Base-by-base conservation (phyloP, 768 basidiomycete genomes). In the Tylopilus felleus region DNA sequence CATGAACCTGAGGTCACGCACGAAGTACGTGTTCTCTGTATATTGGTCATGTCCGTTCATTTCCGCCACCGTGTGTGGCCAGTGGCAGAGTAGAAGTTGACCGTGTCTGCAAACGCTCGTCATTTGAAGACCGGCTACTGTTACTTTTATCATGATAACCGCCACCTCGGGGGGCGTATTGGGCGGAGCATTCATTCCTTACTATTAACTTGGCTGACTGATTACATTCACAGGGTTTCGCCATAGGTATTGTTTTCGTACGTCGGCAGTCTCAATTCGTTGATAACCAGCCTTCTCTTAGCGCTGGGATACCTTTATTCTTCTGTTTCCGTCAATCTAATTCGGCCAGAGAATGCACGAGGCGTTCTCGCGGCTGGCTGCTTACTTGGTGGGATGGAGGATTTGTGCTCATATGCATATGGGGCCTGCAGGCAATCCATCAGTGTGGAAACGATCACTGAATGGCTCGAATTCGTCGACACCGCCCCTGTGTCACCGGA, bases 381-480 rank as follows among this genome's bases (percentile, higher is more conserved):
- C 71, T 76, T 93, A 31, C 80, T 94, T 42, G 90, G 90, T 49
- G 91, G 90, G 41, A 88, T 94, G 88, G 84, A 92, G 42, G 90
- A 94, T 33, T 75, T 95, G 33, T 88, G 85, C 71, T 79, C 79
- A 58, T 86, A 86, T 64, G 82, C 93, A 21, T 94, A 93, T 70
- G 81, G 83, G 49, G 74, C 83, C 45, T 92, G 89, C 75, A 80
- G 82, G 62, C 82, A 80, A 55, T 88, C 88, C 38, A 85, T 96
- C 73, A 79, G 77, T 42, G 77, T 86, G 61, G 85, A 89, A 53
- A 90, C 83, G 43, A 84, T 95, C 65, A 68, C 78, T 46, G 78
- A 80, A 47, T 93, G 90, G 89, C 77, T 94, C 36, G 77, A 84
- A 58, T 93, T 94, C 71, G 72, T 89, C 46, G 85, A 88, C 61